Percentiles rank a stretch among this genome's conserved stretches.
Evolutionary conservation across 1,284 basidiomycete genomes (phyloP).

Genomic region (Sporisorium scitamineum): DNA sequence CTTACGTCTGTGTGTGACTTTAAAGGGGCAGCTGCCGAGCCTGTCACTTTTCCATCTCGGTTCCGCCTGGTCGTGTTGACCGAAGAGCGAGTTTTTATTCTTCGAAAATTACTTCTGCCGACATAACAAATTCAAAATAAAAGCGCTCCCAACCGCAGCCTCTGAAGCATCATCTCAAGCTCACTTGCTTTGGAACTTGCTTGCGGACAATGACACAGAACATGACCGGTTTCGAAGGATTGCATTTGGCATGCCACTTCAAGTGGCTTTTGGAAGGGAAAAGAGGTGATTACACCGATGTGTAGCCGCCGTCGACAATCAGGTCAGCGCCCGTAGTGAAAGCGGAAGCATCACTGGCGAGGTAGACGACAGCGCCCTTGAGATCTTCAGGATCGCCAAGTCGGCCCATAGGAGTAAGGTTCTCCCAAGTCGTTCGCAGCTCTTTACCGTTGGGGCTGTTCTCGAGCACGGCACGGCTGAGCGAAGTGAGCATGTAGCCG

Average conservation of each 20-base stretch:
- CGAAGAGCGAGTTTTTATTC: neutral
- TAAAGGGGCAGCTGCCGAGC: constrained; percentile 5
- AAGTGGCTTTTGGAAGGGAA: neutral
- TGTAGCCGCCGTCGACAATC: constrained; percentile 86
- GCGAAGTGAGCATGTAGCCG: constrained; percentile 77
- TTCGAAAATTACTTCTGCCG: neutral
- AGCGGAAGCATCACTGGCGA: constrained; percentile 84
- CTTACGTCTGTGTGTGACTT: constrained; percentile 2
- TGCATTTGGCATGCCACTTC: neutral
- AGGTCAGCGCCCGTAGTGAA: constrained; percentile 88
- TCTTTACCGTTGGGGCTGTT: constrained; percentile 71
- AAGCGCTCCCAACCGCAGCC: neutral
- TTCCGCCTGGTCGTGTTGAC: constrained; percentile 10
- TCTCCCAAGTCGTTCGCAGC: constrained; percentile 80
- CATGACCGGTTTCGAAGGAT: too few species aligned
- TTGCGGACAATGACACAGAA: neutral
- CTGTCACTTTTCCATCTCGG: constrained; percentile 21
- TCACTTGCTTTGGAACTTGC: neutral
- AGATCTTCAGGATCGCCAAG: constrained; percentile 70
- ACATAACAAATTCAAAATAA: constrained; percentile 5
- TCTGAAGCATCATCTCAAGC: neutral
- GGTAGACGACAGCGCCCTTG: constrained; percentile 81
- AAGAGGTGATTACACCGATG: constrained; percentile 25
- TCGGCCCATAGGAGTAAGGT: constrained; percentile 85
- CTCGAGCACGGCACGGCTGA: constrained; percentile 73